Base-by-base conservation (phyloP, 1,139 yeast genomes). In the Zygotorulaspora mrakii region DNA sequence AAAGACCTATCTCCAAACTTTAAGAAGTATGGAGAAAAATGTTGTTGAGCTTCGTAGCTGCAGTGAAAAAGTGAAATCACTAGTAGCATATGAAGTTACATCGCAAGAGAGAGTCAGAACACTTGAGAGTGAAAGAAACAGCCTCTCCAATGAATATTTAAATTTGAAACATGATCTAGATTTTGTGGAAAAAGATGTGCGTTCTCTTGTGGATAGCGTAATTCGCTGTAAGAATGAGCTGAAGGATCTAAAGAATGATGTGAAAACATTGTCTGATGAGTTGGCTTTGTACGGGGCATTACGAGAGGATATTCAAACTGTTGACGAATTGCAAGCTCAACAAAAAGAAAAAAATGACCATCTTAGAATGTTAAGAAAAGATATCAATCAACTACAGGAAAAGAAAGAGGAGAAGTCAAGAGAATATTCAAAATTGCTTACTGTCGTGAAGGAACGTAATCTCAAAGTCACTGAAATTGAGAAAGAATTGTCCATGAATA, bases 401-500 rank as follows among this genome's bases (percentile, higher is more conserved):
- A 68, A 69, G 9, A 76, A 76, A 47, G 84, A 80, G 42, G 46
- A 55, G 3, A 66, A 65, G 13, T 73, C 74, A 22, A 69, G 68
- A 33, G 79, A 74, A 33, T 50, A 75, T 18, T 67, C 71, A n/a
- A 66, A 68, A 14, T 53, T 81, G 21, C 79, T 82, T 35, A 71
- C 65, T 33, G 61, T 65, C 21, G 64, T 82, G 6, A 78, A 80
- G 46, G 88, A 82, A 50, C 72, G 73, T 43, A 72, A 70, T 48
- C 62, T 81, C 17, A 61, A 61, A 3, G 73, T 86, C 7, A 74
- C 78, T 48, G 74, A 75, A 41, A 62, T 80, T 35, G 84, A 80
- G 49, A 69, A 66, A 35, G 61, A 74, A 1, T 60, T 76, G 11
- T 58, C 72, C 31, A 79, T 78, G 40, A 64, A 54, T 21, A 57